Base-by-base conservation (phyloP, 2,329 filamentous ascomycete genomes). In the Talaromyces sp. region DNA sequence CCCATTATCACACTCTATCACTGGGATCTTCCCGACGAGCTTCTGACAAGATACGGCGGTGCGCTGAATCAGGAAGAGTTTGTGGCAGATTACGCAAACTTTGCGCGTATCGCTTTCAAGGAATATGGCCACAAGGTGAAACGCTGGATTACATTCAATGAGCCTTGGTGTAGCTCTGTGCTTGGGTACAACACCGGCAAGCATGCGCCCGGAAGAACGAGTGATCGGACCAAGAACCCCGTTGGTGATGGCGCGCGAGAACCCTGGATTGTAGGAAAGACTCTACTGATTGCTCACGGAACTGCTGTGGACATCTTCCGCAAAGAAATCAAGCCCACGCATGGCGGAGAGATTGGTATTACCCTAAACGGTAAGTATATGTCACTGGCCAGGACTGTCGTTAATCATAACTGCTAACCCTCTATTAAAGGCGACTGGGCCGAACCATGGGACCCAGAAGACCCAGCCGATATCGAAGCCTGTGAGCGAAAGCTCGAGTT, bases 81-180 rank as follows among this genome's bases (percentile, higher is more conserved):
- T 74, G 86, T 89, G 2, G 83, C 87, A 61, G 91, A 96, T 77
- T 96, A 86, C 71, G 87, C 88, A 67, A 79, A 88, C 75, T 96
- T 92, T 71, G 88, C 91, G 10, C 86, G 88, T 63, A 80, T 91
- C 53, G 80, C 91, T 68, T 95, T 92, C 78, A 82, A 88, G 71
- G 84, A 86, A 1, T 81, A 95, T 60, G 83, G 83, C 54, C 83
- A 86, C 58, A 88, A 87, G 74, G 90, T 92, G 69, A 91, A 91
- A 79, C 83, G 90, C 76, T 96, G 91, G 91, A 90, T 92, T 74
- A 94, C 90, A 27, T 91, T 93, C 78, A 94, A 94, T 73, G 91
- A 96, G 79, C 91, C 91, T 3, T 94, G 89, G 86, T 95, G 90
- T 77, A 90, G 86, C 64, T 85, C 88, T 57, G 87, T 94, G 63